Evolutionary conservation across 2,329 filamentous ascomycete genomes (phyloP).

Genomic region (Nigrospora osmanthi): DNA sequence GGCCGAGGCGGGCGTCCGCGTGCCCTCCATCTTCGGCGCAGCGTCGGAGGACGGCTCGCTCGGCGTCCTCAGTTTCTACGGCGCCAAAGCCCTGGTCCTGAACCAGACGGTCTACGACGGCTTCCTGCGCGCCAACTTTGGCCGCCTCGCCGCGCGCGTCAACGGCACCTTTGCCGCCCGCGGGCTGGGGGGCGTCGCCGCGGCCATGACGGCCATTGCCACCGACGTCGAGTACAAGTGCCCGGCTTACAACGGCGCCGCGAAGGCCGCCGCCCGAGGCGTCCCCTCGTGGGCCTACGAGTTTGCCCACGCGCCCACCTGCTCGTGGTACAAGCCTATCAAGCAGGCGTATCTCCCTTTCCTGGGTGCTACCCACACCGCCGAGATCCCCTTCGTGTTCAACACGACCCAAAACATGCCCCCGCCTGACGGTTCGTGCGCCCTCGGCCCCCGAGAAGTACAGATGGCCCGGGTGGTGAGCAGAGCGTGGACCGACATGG

Average conservation of each 20-base stretch:
- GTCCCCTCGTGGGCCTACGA: constrained; percentile 14
- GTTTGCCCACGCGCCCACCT: constrained; percentile 14
- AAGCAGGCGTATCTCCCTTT: constrained; percentile 3
- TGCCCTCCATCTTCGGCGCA: constrained; percentile 19
- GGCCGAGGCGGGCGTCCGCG: constrained; percentile 11
- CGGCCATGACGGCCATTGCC: constrained; percentile 9
- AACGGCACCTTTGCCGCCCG: constrained; percentile 13
- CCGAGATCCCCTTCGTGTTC: constrained; percentile 21
- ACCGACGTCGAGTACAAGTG: constrained; percentile 13
- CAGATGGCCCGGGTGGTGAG: constrained; percentile 12
- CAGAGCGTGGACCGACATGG: constrained; percentile 18
- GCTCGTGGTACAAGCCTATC: constrained; percentile 11
- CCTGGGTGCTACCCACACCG: constrained; percentile 17
- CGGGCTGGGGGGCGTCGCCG: constrained; percentile 8
- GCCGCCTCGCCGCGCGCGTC: constrained; percentile 11
- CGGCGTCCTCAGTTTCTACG: constrained; percentile 13
- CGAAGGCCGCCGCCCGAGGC: constrained; percentile 5
- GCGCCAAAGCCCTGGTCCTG: constrained; percentile 5
- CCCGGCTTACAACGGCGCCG: constrained; percentile 9
- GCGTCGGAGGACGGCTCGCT: constrained; percentile 15
- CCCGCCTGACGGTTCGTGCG: constrained; percentile 15
- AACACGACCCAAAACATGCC: constrained; percentile 13
- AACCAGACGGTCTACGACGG: constrained; percentile 13
- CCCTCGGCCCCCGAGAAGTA: constrained; percentile 10
- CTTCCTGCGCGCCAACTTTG: constrained; percentile 17